These are phyloP conservation scores for Penicillium vulpinum DNA, from an alignment of 2,329 filamentous ascomycete genomes.

Conservation along the genomic window DNA sequence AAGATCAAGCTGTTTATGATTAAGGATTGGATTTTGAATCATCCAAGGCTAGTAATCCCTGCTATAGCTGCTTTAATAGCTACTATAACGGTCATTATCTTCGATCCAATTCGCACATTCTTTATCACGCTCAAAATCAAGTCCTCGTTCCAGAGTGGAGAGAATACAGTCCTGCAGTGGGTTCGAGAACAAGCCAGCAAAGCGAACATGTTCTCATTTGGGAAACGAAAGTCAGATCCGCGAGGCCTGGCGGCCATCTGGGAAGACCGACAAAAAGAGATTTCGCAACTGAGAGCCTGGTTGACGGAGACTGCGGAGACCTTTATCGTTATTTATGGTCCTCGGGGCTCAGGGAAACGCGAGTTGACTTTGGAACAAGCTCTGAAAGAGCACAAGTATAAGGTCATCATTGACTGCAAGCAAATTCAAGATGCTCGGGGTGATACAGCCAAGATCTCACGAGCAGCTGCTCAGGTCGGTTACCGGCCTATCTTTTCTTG, in stretches of 20 bases:
- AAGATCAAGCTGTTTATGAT: slow-evolving; percentile 75
- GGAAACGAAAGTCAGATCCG: slow-evolving; percentile 56
- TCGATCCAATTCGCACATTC: slow-evolving; percentile 91
- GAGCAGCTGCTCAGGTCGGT: slow-evolving; percentile 78
- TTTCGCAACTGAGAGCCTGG: slow-evolving; percentile 81
- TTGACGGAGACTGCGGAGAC: slow-evolving; percentile 85
- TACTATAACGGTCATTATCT: slow-evolving; percentile 79
- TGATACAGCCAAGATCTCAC: slow-evolving; percentile 79
- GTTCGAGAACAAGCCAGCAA: slow-evolving; percentile 64
- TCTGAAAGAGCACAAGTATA: slow-evolving; percentile 71
- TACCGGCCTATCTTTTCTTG: slow-evolving; percentile 94
- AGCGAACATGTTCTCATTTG: slow-evolving; percentile 48
- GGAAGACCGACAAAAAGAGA: slow-evolving; percentile 79
- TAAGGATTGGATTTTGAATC: slow-evolving; percentile 81
- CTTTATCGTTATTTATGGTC: slow-evolving; percentile 90
- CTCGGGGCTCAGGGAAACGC: slow-evolving; percentile 84
- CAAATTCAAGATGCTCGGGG: slow-evolving; percentile 87
- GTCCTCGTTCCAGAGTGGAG: slow-evolving; percentile 69
- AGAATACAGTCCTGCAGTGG: slow-evolving; percentile 77
- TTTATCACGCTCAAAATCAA: slow-evolving; percentile 89
- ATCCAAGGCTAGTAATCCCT: slow-evolving; percentile 86
- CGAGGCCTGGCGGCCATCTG: slow-evolving; percentile 77
- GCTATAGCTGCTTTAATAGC: slow-evolving; percentile 77
- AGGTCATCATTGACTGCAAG: slow-evolving; percentile 88
- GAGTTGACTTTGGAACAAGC: slow-evolving; percentile 86